Conservation (phyloP, 2,329 filamentous ascomycete species). For the Gremmenia infestans region DNA sequence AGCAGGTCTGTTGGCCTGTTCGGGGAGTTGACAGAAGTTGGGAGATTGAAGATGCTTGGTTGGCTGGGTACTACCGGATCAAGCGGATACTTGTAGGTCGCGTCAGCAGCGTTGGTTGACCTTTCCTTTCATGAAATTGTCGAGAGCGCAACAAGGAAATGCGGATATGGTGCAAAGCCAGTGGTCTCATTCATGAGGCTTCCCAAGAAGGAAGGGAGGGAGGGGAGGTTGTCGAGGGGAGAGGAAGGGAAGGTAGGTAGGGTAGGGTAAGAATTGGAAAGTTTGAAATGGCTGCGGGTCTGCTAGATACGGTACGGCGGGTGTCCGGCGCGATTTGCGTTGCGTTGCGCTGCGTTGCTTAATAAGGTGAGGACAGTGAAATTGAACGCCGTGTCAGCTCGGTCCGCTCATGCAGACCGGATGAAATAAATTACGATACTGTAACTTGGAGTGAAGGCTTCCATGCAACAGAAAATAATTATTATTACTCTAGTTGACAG, state of each 20-base stretch:
- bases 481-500: neutral
- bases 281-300: neutral
- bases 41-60: neutral
- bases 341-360: neutral
- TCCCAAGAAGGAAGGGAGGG: neutral
- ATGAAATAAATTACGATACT: neutral
- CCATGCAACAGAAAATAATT: neutral
- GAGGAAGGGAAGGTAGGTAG: neutral
- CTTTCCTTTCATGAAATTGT: neutral
- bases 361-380: neutral
- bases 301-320: neutral
- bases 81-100: conserved; percentile 8
- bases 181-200: neutral
- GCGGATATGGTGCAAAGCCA: neutral
- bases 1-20: neutral
- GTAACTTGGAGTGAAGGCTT: too few species aligned
- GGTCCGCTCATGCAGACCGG: neutral
- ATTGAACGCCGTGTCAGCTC: neutral
- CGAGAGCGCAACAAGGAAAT: neutral
- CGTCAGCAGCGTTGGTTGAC: neutral
- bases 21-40: neutral
- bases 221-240: neutral
- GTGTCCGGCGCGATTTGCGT: neutral
- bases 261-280: neutral
- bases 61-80: conserved; percentile 10